Percentiles rank a stretch among this genome's conserved stretches.
Evolutionary conservation across 108 stramenopile species (phyloP).

Genomic region (Nitzschia palea): DNA sequence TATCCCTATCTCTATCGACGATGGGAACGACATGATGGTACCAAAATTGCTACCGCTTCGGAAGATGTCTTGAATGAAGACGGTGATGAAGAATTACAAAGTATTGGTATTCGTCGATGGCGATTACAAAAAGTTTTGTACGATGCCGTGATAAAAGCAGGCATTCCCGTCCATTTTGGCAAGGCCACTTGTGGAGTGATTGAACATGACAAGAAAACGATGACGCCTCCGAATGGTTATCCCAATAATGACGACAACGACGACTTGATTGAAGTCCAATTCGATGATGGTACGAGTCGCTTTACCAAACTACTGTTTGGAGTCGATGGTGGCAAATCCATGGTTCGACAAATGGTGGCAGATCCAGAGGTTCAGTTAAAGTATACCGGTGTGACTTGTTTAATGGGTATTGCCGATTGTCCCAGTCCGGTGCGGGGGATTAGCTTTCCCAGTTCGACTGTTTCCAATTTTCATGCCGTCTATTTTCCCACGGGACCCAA

Average conservation of each 20-base stretch:
- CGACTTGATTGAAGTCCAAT: constrained; percentile 13
- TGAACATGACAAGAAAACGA: too few species aligned
- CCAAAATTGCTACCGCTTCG: constrained; percentile 51
- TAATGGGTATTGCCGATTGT: constrained; percentile 57
- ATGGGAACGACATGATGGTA: constrained; percentile 70
- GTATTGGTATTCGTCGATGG: constrained; percentile 63
- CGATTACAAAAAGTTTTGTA: constrained; percentile 51
- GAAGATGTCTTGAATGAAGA: constrained; percentile 40
- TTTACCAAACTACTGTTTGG: constrained; percentile 44
- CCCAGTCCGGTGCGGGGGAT: constrained; percentile 39
- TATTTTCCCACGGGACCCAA: constrained; percentile 48
- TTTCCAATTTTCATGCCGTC: constrained; percentile 57
- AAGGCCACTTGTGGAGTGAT: constrained; percentile 5
- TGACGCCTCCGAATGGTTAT: too few species aligned
- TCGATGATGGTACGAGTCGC: constrained; percentile 48
- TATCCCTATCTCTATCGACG: constrained; percentile 56
- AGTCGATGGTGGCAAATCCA: constrained; percentile 61
- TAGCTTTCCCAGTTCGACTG: constrained; percentile 49
- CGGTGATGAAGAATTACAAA: constrained; percentile 31
- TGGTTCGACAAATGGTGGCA: constrained; percentile 40
- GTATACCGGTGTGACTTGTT: constrained; percentile 55
- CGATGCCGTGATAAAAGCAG: constrained; percentile 37
- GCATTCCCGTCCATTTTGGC: constrained; percentile 49
- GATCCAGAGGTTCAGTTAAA: neutral
- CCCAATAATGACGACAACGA: too few species aligned